Conservation (phyloP, 2,329 filamentous ascomycete genomes). For the Xylariales sp. region DNA sequence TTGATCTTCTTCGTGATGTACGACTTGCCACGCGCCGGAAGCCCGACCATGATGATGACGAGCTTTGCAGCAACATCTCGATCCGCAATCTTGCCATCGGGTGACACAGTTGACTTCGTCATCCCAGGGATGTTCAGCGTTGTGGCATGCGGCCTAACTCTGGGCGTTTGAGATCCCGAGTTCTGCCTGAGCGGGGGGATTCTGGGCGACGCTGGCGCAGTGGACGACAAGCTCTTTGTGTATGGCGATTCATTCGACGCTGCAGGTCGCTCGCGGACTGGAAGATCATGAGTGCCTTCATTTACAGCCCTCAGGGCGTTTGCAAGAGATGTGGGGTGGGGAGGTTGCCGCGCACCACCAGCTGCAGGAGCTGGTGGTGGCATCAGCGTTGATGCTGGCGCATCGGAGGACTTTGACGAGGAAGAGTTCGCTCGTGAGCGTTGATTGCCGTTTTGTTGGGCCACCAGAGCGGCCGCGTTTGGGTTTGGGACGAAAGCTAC, state of each 20-base stretch:
- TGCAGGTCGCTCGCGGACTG: conserved; percentile 19
- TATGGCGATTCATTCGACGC: conserved; percentile 48
- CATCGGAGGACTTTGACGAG: not conserved
- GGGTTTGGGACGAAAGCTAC: conserved; percentile 7
- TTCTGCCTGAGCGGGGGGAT: conserved; percentile 66
- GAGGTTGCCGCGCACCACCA: conserved; percentile 21
- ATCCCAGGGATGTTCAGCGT: conserved; percentile 96
- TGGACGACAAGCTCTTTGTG: conserved; percentile 53
- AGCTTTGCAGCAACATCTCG: conserved; percentile 94
- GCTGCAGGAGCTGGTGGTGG: conserved; percentile 20
- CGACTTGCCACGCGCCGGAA: conserved; percentile 93
- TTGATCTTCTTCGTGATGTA: conserved; percentile 99
- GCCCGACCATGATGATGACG: conserved; percentile 96
- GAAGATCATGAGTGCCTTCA: conserved; percentile 24
- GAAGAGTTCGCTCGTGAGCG: conserved; percentile 1
- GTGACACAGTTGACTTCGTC: conserved; percentile 91
- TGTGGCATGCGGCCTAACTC: conserved; percentile 77
- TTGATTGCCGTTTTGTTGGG: conserved; percentile 1
- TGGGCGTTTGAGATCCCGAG: conserved; percentile 72
- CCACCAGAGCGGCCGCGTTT: conserved; percentile 5
- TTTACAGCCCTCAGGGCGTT: conserved; percentile 37
- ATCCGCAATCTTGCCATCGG: conserved; percentile 89
- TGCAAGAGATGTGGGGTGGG: conserved; percentile 32
- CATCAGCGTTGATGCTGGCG: conserved; percentile 9
- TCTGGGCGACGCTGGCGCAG: conserved; percentile 54